These are phyloP conservation scores for Coffea canephora DNA, from an alignment of 257 asterid genomes.

Conservation along the genomic window DNA sequence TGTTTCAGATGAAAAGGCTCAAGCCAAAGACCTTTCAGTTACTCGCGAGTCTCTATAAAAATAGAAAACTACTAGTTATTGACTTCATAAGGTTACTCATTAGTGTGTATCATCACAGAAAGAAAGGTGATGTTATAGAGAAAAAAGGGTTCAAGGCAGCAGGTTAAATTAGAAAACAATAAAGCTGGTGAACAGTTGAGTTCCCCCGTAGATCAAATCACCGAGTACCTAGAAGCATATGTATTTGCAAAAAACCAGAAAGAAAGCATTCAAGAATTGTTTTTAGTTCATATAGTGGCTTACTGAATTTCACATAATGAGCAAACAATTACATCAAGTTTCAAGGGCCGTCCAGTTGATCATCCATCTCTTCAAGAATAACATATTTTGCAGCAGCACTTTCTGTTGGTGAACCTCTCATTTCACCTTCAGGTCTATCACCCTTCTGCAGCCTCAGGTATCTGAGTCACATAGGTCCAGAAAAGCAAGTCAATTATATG, in stretches of 20 bases:
- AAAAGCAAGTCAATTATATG: background rate
- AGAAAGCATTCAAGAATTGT: background rate
- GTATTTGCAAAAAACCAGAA: background rate
- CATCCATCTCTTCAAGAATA: slow-evolving; percentile 83
- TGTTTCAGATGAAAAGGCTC: background rate
- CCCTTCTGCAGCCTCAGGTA: slow-evolving; percentile 70
- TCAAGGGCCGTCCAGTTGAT: slow-evolving; percentile 52
- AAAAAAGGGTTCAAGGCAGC: background rate
- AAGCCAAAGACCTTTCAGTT: background rate
- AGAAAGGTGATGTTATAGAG: background rate
- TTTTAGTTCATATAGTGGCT: background rate
- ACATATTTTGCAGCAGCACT: slow-evolving; percentile 57
- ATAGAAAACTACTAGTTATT: background rate
- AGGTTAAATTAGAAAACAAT: background rate
- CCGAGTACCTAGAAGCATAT: background rate
- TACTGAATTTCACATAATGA: background rate
- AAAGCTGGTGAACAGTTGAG: background rate
- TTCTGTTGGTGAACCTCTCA: slow-evolving; percentile 23
- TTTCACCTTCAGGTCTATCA: slow-evolving; percentile 34
- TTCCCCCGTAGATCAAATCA: background rate
- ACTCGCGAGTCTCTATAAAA: background rate
- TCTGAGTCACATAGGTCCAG: slow-evolving; percentile 32
- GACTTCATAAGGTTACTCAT: background rate
- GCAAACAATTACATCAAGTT: slow-evolving; percentile 1
- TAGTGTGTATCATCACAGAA: background rate